A percentile compares a stretch with the other conserved stretches of the same genome.
phyloP scores from a whole-genome alignment of 2,329 filamentous ascomycete species.

The Trichophyton equinum region DNA sequence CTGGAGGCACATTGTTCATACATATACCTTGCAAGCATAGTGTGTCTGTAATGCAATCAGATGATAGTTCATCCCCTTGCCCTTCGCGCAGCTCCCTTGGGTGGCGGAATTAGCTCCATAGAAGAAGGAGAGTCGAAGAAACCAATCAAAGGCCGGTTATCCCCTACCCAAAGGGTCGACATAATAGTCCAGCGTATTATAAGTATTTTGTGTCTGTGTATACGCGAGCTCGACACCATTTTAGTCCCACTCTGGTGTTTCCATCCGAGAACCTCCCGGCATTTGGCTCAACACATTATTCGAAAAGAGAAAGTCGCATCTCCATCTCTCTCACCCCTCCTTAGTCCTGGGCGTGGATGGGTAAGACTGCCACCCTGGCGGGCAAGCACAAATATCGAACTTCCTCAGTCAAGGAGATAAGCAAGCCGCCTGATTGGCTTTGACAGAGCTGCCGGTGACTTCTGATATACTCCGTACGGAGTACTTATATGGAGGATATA shows the following conservation, averaged over 20 bases:
- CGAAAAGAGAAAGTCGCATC: background rate
- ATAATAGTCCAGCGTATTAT: background rate
- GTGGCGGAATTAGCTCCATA: background rate
- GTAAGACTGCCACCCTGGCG: background rate
- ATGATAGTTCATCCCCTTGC: background rate
- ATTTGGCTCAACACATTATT: slow-evolving; percentile 3
- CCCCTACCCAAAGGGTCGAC: background rate
- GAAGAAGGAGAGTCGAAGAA: background rate
- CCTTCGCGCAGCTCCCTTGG: background rate
- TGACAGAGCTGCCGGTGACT: background rate
- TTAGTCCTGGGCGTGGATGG: background rate
- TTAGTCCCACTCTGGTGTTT: background rate
- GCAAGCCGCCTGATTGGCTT: background rate
- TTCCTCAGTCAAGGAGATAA: background rate
- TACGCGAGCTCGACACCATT: background rate
- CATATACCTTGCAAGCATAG: background rate
- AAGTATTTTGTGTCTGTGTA: background rate
- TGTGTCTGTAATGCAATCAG: background rate
- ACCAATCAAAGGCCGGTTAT: background rate
- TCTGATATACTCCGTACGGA: background rate
- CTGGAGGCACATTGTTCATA: no score
- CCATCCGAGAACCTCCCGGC: background rate
- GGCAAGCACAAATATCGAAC: background rate
- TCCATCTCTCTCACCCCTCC: background rate
- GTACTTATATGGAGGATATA: no score